phyloP scores from a whole-genome alignment of 2,329 filamentous ascomycete species.

The Aspergillus thermomutatus region DNA sequence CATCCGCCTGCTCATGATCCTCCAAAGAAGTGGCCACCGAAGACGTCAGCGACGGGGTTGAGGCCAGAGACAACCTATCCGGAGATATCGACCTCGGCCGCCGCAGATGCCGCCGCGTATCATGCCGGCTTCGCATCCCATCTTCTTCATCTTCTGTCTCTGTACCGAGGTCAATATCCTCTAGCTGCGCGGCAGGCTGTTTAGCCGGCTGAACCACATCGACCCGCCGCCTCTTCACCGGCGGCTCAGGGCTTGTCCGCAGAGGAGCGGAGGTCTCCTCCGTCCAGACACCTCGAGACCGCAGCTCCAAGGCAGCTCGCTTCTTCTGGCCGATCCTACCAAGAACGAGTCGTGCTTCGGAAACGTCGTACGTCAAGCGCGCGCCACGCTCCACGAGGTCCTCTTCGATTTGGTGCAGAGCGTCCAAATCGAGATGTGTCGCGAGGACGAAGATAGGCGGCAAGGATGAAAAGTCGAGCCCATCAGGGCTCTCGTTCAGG shows the following conservation, averaged over 20 bases:
- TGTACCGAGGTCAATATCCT: constrained; percentile 27
- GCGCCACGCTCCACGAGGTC: constrained; percentile 54
- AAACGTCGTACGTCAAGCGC: constrained; percentile 66
- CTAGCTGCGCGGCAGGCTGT: not conserved
- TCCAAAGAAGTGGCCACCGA: constrained; percentile 1
- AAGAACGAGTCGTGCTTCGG: constrained; percentile 70
- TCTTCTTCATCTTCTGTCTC: constrained; percentile 31
- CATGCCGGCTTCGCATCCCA: constrained; percentile 12
- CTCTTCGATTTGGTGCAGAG: constrained; percentile 63
- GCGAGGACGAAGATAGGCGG: constrained; percentile 72
- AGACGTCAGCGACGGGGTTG: not conserved
- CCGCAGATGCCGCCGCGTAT: constrained; percentile 7
- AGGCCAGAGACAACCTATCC: not conserved
- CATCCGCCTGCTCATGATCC: constrained; percentile 18
- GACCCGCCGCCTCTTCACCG: constrained; percentile 28
- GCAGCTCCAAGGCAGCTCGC: constrained; percentile 74
- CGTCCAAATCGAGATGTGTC: constrained; percentile 63
- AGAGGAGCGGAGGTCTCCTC: constrained; percentile 28
- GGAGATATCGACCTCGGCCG: not conserved
- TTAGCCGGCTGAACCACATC: not conserved
- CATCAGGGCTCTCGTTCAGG: not conserved
- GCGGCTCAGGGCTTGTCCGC: constrained; percentile 5
- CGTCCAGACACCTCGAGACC: constrained; percentile 59
- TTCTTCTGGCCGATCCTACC: constrained; percentile 68
- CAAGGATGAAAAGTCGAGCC: constrained; percentile 31